Evolutionary conservation across 768 basidiomycete species (phyloP).

Genomic region (Antrodiella citrinella): DNA sequence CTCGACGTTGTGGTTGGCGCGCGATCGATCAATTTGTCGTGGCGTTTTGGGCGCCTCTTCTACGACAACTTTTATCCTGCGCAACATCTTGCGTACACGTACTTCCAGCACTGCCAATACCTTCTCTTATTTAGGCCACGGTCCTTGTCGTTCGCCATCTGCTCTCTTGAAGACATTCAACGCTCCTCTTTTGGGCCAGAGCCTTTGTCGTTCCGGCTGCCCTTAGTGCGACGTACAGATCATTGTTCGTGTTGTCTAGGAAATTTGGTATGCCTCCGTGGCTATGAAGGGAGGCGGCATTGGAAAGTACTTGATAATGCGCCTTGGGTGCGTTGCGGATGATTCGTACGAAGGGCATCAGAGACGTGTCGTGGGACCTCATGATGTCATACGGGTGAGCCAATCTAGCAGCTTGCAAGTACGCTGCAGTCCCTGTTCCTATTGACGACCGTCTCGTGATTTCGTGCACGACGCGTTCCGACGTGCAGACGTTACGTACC

Average conservation of each 20-base stretch:
- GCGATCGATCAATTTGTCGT: too few relatives aligned
- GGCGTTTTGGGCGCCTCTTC: too few relatives aligned
- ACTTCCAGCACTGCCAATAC: not conserved
- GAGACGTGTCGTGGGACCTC: slow-evolving; percentile 5
- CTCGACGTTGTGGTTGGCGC: too few relatives aligned
- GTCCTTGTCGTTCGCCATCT: not conserved
- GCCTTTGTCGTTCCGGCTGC: not conserved
- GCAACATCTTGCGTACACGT: too few relatives aligned
- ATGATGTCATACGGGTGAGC: not conserved
- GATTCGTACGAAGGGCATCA: not conserved
- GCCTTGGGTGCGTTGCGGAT: not conserved
- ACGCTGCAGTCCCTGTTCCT: not conserved
- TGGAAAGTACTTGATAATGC: slow-evolving; percentile 1
- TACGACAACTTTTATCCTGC: too few relatives aligned
- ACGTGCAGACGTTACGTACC: too few relatives aligned
- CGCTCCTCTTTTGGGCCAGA: not conserved
- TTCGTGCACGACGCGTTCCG: not conserved
- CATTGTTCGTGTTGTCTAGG: slow-evolving; percentile 1
- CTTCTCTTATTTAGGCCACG: not conserved
- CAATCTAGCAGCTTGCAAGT: not conserved
- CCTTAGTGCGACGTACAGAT: slow-evolving; percentile 3
- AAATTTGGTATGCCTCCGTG: not conserved
- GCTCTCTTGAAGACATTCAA: not conserved
- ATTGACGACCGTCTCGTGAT: not conserved
- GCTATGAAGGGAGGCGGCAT: not conserved